Conservation (phyloP, 148 eudicot species). For the Cornus florida region DNA sequence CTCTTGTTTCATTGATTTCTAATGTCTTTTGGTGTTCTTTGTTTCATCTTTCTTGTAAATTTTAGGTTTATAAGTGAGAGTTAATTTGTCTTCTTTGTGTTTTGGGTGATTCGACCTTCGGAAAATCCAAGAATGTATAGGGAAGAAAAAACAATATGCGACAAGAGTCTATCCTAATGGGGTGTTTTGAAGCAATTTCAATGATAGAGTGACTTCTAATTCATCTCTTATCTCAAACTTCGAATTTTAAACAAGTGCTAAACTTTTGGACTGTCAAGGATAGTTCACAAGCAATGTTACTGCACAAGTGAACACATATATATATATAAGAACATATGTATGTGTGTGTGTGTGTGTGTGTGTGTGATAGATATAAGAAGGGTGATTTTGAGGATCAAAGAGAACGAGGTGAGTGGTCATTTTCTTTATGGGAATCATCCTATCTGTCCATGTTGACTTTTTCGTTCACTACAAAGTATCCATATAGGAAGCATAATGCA, state of each 20-base stretch:
- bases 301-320: no score
- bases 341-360: no score
- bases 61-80: background rate
- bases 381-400: background rate
- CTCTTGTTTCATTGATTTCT: background rate
- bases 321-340: background rate
- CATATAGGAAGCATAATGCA: no score
- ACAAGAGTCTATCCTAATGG: background rate
- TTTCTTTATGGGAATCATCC: no score
- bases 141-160: background rate
- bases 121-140: background rate
- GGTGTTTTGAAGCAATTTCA: background rate
- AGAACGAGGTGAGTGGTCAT: no score
- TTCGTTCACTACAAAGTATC: no score
- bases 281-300: background rate
- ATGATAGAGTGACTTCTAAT: background rate
- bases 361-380: no score
- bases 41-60: no score
- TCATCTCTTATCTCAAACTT: conserved; percentile 6
- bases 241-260: background rate
- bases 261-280: background rate
- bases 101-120: background rate
- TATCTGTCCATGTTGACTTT: no score
- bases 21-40: background rate
- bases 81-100: background rate